Base-by-base conservation (phyloP, 192 early-diverging fungal genomes). In the Chytriomyces confervae region DNA sequence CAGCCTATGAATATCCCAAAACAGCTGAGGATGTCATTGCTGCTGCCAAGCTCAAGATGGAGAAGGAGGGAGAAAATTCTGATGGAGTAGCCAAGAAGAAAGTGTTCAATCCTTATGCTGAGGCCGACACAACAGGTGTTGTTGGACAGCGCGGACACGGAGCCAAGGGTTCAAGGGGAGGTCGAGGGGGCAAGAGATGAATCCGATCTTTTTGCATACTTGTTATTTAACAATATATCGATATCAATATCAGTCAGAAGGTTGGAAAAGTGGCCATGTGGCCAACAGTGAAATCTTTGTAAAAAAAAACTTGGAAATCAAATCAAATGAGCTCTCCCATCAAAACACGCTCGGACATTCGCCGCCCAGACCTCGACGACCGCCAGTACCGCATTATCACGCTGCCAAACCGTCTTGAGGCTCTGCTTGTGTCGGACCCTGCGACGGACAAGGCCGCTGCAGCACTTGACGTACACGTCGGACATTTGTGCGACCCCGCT, bases 401-500 rank as follows among this genome's bases (percentile, higher is more conserved):
- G 13, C 76, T 86, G 8, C 7, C 57, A 7, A 94, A 94, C 79
- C 81, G 87, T 23, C 84, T 95, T 20, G 78, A 94, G 76, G 89
- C 85, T 5, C 83, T 95, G 47, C 57, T 95, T 20, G 88, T 95
- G 46, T 89, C 88, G 23, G 94, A 95, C 65, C 84, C 87, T 8
- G 77, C 82, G 16, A 91, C 93, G 13, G 93, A 94, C 79, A 95
- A 95, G 76, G 84, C 92, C 7, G 89, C 90, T 11, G 93, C 93
- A 16, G 91, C 93, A 6, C 70, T 94, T 50, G 94, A 94, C 84
- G 92, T 94, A 27, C 91, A 94, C 79, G 93, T 96, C 43, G 94
- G 94, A 1, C 90, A 92, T 72, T 81, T 92, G 51, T 85, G 84
- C 68, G 94, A 96, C 81, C 92, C 92, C 13, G 92, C 87, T 53